A percentile compares a stretch with the other conserved stretches of the same genome.
Conservation (phyloP, 192 early-diverging fungal genomes). For the Backusella westeae region DNA sequence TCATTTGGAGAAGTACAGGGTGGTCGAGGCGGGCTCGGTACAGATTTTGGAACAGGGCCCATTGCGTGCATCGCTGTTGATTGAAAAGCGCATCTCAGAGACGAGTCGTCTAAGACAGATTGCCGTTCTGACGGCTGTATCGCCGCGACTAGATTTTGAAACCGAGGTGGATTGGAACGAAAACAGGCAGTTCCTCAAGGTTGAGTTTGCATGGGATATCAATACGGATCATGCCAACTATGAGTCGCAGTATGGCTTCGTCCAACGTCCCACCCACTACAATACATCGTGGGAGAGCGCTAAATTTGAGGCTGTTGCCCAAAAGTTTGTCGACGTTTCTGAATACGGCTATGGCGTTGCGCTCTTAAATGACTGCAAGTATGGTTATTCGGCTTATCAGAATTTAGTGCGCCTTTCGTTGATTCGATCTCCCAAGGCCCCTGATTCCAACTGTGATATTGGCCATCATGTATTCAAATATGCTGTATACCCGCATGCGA, state of each 20-base stretch:
- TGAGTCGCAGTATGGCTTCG: conserved; percentile 89
- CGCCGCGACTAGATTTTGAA: conserved; percentile 82
- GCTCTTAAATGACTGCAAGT: conserved; percentile 95
- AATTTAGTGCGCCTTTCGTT: conserved; percentile 83
- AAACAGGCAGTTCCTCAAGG: conserved; percentile 86
- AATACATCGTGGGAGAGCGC: conserved; percentile 92
- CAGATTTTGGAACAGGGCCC: conserved; percentile 79
- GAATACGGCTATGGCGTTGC: conserved; percentile 96
- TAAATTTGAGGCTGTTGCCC: conserved; percentile 95
- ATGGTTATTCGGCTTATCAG: conserved; percentile 83
- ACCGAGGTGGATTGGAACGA: conserved; percentile 93
- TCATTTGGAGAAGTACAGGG: conserved; percentile 82
- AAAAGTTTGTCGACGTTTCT: conserved; percentile 96
- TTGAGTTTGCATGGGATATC: conserved; percentile 86
- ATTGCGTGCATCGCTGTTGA: conserved; percentile 68
- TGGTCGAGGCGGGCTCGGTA: conserved; percentile 53
- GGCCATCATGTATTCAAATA: conserved; percentile 84
- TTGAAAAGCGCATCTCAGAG: conserved; percentile 63
- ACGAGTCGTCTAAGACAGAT: conserved; percentile 69
- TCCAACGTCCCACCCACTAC: conserved; percentile 92
- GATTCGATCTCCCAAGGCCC: conserved; percentile 83
- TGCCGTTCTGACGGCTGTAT: conserved; percentile 73
- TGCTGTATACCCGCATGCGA: conserved; percentile 87
- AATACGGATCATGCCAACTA: conserved; percentile 80
- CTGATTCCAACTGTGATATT: conserved; percentile 57